phyloP scores from a whole-genome alignment of 2,329 filamentous ascomycete species.

The Hirsutella rhossiliensis region DNA sequence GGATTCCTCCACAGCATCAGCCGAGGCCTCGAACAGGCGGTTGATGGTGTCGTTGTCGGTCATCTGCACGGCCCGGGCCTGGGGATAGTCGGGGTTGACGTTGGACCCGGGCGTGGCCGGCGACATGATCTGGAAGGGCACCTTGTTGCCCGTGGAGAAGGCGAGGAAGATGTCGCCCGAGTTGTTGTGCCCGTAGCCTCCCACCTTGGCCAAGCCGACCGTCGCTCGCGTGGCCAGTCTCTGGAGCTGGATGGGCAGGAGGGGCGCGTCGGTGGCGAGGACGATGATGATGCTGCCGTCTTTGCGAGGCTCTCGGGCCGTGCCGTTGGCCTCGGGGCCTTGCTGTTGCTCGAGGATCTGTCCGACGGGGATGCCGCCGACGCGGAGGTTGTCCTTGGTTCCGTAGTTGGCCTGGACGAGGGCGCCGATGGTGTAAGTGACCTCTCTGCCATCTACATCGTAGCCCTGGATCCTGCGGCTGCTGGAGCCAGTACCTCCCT shows the following conservation, averaged over 20 bases:
- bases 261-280: conserved; percentile 18
- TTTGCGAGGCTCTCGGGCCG: conserved; percentile 15
- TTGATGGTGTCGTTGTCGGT: conserved; percentile 49
- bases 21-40: conserved; percentile 46
- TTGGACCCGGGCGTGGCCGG: conserved; percentile 12
- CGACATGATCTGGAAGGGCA: conserved; percentile 20
- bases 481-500: conserved; percentile 53
- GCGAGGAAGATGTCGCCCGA: conserved; percentile 58
- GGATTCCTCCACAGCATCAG: conserved; percentile 52
- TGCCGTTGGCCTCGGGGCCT: conserved; percentile 10
- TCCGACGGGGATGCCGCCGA: conserved; percentile 51
- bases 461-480: conserved; percentile 41
- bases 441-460: conserved; percentile 17
- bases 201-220: conserved; percentile 47
- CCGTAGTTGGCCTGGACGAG: conserved; percentile 59
- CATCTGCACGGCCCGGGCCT: conserved; percentile 13
- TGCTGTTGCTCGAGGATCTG: conserved; percentile 30
- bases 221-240: conserved; percentile 48
- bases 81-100: conserved; percentile 28
- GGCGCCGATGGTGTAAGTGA: conserved; percentile 45
- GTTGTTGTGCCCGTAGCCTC: conserved; percentile 47
- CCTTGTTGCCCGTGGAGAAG: conserved; percentile 47
- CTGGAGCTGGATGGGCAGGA: conserved; percentile 20
- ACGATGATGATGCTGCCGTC: conserved; percentile 23
- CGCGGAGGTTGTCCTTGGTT: conserved; percentile 38